These are phyloP conservation scores for Madurella fahalii DNA, from an alignment of 2,329 filamentous ascomycete genomes.

Conservation along the genomic window DNA sequence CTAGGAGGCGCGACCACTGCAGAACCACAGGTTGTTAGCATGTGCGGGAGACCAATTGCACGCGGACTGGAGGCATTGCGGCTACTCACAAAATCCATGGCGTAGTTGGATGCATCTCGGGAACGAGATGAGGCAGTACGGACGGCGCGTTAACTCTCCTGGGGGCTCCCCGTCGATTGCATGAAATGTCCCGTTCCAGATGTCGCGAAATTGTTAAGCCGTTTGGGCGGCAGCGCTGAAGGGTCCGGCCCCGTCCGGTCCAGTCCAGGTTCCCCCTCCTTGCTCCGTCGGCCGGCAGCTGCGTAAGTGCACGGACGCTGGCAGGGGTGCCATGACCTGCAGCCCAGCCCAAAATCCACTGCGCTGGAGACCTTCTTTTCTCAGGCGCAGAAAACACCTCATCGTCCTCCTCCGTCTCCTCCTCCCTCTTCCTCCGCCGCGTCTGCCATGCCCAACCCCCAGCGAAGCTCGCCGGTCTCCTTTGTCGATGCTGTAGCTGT, in stretches of 20 bases:
- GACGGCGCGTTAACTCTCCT: conserved; percentile 11
- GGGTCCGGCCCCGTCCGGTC: neutral
- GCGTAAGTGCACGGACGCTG: conserved; percentile 9
- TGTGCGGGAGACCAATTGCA: conserved; percentile 11
- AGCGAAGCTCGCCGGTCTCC: too few species aligned
- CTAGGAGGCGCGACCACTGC: conserved; percentile 65
- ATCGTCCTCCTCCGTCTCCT: too few species aligned
- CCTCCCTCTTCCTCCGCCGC: too few species aligned
- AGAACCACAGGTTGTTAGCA: neutral
- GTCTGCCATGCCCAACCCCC: too few species aligned
- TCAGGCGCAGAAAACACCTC: too few species aligned
- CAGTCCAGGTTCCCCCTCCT: neutral
- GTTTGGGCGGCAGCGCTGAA: neutral
- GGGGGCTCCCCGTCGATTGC: conserved; percentile 17
- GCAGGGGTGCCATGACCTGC: conserved; percentile 9
- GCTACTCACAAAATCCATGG: conserved; percentile 53
- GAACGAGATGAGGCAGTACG: conserved; percentile 9
- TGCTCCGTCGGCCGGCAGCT: neutral
- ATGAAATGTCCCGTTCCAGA: conserved; percentile 31
- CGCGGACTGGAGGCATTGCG: conserved; percentile 23
- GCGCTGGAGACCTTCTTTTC: too few species aligned
- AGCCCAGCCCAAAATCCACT: neutral
- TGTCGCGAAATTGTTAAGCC: conserved; percentile 32
- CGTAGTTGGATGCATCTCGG: conserved; percentile 45
- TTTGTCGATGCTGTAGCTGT: too few species aligned